These are phyloP conservation scores for Incumbomyces delicatus DNA, from an alignment of 2,329 filamentous ascomycete species.

Conservation along the genomic window DNA sequence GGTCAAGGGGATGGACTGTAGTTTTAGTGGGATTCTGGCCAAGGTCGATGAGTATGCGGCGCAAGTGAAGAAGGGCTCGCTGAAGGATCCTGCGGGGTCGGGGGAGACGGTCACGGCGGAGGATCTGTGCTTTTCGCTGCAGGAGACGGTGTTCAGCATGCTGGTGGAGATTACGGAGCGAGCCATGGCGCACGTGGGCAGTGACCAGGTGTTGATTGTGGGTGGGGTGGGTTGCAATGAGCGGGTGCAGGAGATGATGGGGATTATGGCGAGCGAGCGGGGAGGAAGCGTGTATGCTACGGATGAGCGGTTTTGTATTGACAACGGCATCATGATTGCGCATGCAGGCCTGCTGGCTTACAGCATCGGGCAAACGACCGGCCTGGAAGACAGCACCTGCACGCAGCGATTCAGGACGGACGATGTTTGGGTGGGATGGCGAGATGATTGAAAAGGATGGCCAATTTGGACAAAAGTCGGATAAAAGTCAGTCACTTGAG, in stretches of 20 bases:
- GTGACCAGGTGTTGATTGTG: conserved; percentile 81
- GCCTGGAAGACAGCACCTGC: conserved; percentile 70
- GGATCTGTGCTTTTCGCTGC: conserved; percentile 86
- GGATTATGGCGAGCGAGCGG: conserved; percentile 77
- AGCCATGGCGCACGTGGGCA: conserved; percentile 95
- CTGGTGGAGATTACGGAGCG: conserved; percentile 96
- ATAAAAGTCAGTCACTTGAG: too few relatives aligned
- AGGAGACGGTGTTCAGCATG: conserved; percentile 96
- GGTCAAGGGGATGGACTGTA: conserved; percentile 98
- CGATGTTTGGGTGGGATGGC: conserved; percentile 71
- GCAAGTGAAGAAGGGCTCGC: conserved; percentile 44
- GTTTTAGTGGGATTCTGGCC: conserved; percentile 84
- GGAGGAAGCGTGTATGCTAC: conserved; percentile 89
- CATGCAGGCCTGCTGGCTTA: conserved; percentile 85
- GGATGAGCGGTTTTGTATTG: conserved; percentile 95
- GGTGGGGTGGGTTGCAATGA: conserved; percentile 95
- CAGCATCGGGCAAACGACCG: conserved; percentile 64
- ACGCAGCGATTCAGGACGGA: conserved; percentile 77
- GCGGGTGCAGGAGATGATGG: conserved; percentile 96
- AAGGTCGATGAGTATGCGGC: conserved; percentile 70
- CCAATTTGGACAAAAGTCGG: too few relatives aligned
- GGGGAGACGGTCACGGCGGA: conserved; percentile 55
- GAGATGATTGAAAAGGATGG: conserved; percentile 39
- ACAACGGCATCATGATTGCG: conserved; percentile 99
- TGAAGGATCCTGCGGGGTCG: conserved; percentile 37